Percentiles rank a stretch among this genome's conserved stretches.
Conservation (phyloP, 116 monocot genomes). For the Phalaenopsis hybrid region DNA sequence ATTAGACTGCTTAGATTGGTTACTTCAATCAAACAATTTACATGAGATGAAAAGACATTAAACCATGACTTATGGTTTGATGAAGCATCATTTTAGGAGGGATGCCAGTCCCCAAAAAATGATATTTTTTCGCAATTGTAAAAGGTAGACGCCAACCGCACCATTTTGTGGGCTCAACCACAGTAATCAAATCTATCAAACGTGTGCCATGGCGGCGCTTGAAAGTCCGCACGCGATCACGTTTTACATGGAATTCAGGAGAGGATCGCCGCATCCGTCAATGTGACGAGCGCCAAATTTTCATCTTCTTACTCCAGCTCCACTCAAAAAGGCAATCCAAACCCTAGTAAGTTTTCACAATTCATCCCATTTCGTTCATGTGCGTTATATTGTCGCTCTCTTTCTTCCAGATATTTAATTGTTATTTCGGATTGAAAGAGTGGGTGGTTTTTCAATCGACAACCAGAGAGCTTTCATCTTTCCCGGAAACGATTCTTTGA, state of each 20-base stretch:
- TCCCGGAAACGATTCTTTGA: not conserved
- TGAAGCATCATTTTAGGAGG: too few species aligned
- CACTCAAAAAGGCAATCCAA: not conserved
- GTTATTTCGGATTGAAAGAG: not conserved
- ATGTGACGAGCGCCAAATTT: not conserved
- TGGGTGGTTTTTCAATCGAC: not conserved
- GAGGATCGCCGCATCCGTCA: slow-evolving; percentile 1
- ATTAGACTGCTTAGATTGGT: too few species aligned
- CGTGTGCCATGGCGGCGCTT: not conserved
- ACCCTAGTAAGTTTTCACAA: not conserved
- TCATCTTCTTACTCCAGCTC: not conserved
- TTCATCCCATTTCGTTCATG: not conserved
- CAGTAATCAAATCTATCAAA: too few species aligned
- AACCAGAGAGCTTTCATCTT: not conserved
- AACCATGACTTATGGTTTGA: too few species aligned
- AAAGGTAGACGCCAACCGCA: too few species aligned
- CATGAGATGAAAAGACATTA: too few species aligned
- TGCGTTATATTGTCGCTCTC: not conserved
- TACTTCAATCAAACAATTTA: too few species aligned
- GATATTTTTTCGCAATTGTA: too few species aligned
- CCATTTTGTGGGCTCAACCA: too few species aligned
- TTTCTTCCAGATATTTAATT: not conserved
- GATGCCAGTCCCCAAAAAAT: too few species aligned
- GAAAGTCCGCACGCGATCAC: not conserved
- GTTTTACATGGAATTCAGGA: not conserved